Evolutionary conservation across 176 grass and related monocot species (phyloP).

Genomic region (Saccharum officinarum): DNA sequence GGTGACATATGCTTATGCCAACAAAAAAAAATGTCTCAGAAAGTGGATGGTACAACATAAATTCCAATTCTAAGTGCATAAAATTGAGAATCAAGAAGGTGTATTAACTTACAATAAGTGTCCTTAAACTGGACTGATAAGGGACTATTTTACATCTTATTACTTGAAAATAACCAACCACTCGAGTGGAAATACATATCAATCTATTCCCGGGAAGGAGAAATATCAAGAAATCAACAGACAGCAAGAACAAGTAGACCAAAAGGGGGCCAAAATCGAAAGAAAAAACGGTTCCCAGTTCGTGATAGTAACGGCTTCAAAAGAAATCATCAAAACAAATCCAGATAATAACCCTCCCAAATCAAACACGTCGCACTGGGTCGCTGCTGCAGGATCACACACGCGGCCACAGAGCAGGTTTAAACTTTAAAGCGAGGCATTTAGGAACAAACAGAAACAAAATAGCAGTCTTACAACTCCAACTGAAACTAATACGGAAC

Average conservation of each 20-base stretch:
- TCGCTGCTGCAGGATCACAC: background rate
- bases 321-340: slow-evolving; percentile 23
- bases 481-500: background rate
- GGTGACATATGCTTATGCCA: background rate
- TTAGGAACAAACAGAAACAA: background rate
- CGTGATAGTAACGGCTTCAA: background rate
- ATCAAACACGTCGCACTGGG: slow-evolving; percentile 11
- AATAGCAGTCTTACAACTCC: background rate
- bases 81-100: background rate
- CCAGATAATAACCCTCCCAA: background rate
- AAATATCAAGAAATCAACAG: background rate
- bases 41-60: slow-evolving; percentile 10
- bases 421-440: background rate
- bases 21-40: slow-evolving; percentile 9
- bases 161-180: background rate
- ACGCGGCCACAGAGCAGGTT: background rate
- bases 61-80: background rate
- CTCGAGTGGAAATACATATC: background rate
- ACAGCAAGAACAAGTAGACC: background rate
- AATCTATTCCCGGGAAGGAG: background rate
- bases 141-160: background rate
- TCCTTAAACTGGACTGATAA: background rate
- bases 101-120: background rate
- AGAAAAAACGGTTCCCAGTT: background rate
- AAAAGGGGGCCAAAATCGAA: background rate